Base-by-base conservation (phyloP, 1,284 basidiomycete genomes). In the Trichosporon sp. region DNA sequence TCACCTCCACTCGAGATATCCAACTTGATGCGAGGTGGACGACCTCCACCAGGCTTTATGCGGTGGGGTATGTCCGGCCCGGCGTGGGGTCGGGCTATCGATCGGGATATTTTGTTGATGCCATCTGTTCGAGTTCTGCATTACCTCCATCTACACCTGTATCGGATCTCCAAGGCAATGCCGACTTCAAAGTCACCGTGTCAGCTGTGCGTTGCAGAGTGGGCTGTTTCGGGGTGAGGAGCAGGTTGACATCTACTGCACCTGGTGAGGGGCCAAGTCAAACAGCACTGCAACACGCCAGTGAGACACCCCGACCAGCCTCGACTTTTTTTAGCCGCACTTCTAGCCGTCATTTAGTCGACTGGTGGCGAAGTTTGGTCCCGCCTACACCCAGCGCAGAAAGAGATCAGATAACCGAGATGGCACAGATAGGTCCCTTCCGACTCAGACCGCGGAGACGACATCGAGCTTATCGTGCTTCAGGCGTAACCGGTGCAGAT, bases 261-360 rank as follows among this genome's bases (percentile, higher is more conserved):
- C 37, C 7, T 38, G 37, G 37, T 38, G 7, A 38, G 37, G 7
- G 35, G 8, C 35, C 35, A 37, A 10, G 35, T 11, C 38, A 40
- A 40, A 2, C 8, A 40, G 8, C 38, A 40, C 38, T 40, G 38
- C 8, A 37, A 10, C 35, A 10, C 35, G 8, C 38, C 38, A 40
- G 38, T 12, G 38, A 40, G 38, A 12, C 10, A 12, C 38, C 8
- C 35, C 35, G 5, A 37, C 35, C 35, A 37, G 35, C 35, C 35
- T 37, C 38, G 38, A 46, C 43, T 46, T 46, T 46, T 46, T n/a
- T 46, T 46, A 46, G 43, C 43, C 43, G 54, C 54, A 11, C 11
- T 32, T 31, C 21, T 32, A 59, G 54, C 54, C 54, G 54, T 31
- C 26, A 59, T 59, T 59, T 59, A 59, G 54, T 59, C 54, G 54